These are phyloP conservation scores for Evansstolkia leycettana DNA, from an alignment of 495 filamentous ascomycete genomes.

Conservation along the genomic window DNA sequence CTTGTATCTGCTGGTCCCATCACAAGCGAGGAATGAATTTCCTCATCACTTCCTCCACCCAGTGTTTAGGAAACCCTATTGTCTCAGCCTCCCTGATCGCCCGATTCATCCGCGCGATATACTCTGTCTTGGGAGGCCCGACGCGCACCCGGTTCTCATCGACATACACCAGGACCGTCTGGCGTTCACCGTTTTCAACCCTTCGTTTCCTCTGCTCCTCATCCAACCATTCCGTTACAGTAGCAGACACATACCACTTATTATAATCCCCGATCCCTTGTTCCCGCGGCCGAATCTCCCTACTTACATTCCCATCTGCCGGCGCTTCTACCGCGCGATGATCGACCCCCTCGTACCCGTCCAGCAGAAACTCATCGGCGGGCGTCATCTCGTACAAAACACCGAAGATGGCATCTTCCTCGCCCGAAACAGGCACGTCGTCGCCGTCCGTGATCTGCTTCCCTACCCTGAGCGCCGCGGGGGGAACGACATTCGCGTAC, in stretches of 20 bases:
- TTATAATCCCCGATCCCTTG: constrained; percentile 26
- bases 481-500: constrained; percentile 56
- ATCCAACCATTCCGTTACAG: constrained; percentile 22
- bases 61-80: constrained; percentile 42
- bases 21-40: constrained; percentile 34
- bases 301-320: constrained; percentile 9
- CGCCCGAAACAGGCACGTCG: constrained; percentile 11
- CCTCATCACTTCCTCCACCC: constrained; percentile 46
- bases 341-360: constrained; percentile 32
- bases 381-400: constrained; percentile 45
- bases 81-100: constrained; percentile 48
- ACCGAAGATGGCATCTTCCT: constrained; percentile 37
- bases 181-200: constrained; percentile 5
- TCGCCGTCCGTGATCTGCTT: constrained; percentile 9
- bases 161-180: constrained; percentile 44
- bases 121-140: constrained; percentile 43
- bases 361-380: constrained; percentile 23
- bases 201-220: constrained; percentile 6
- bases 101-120: constrained; percentile 54
- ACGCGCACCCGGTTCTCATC: constrained; percentile 30
- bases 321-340: constrained; percentile 5
- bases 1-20: no score
- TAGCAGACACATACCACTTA: constrained; percentile 26
- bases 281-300: constrained; percentile 29
- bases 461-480: constrained; percentile 13